Conservation (phyloP, 768 basidiomycete genomes). For the Dentipellis fragilis region DNA sequence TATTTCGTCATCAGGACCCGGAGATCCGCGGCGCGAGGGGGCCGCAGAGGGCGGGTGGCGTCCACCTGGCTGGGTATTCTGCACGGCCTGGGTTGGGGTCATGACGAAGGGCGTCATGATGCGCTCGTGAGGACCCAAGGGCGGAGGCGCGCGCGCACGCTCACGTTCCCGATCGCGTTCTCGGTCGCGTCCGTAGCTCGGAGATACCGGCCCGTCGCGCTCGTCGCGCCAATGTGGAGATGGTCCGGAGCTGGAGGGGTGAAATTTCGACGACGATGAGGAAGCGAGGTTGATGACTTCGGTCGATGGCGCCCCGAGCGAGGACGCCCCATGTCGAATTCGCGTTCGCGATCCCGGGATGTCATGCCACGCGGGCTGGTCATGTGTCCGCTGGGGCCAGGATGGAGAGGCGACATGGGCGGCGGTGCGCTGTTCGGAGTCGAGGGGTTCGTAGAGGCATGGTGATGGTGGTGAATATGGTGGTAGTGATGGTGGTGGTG, state of each 20-base stretch:
- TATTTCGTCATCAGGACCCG: constrained; percentile 2
- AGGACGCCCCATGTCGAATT: background rate
- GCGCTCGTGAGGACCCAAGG: constrained; percentile 19
- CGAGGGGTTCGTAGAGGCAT: constrained; percentile 12
- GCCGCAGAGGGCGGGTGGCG: background rate
- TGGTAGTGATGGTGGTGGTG: constrained; percentile 25
- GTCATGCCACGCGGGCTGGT: constrained; percentile 6
- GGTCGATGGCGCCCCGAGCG: constrained; percentile 5
- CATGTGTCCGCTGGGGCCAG: background rate
- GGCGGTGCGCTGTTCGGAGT: constrained; percentile 8
- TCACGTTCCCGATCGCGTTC: constrained; percentile 14
- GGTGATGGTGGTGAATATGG: constrained; percentile 25
- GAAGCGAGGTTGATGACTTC: constrained; percentile 11
- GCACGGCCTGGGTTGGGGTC: constrained; percentile 10
- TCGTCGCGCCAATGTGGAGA: constrained; percentile 3
- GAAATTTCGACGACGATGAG: background rate
- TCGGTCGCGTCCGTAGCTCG: constrained; percentile 14
- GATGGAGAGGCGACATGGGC: constrained; percentile 14
- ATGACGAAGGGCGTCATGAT: constrained; percentile 21
- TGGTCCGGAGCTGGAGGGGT: background rate
- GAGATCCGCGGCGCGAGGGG: constrained; percentile 9
- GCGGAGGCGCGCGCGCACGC: constrained; percentile 14
- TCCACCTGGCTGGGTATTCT: background rate
- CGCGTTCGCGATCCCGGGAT: constrained; percentile 6
- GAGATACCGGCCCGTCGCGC: constrained; percentile 11